Base-by-base conservation (phyloP, 805 yeast genomes). In the Isabelozyma heimii region DNA sequence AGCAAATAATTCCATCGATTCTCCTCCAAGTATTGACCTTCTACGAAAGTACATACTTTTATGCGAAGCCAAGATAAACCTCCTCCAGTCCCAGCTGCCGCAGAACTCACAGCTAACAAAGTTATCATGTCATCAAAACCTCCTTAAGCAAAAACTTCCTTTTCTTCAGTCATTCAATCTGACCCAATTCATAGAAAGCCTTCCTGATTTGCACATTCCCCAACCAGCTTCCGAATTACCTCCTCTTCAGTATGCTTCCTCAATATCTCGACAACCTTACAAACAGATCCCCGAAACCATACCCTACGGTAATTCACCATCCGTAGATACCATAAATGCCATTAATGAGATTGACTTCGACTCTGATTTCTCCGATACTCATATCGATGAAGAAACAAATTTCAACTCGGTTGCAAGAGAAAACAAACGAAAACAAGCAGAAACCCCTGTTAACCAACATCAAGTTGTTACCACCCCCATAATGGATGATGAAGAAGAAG, bases 21-120 rank as follows among this genome's bases (percentile, higher is more conserved):
- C 16, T 37, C 16, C 40, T 5, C 4, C 27, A 9, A n/a, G 17
- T 16, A 10, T 12, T 4, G 14, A 43, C 20, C 47, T 50, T 15
- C 58, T 58, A n/a, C 65, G 55, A 37, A 49, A 59, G 16, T 61
- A 62, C 41, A 62, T 65, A 37, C 56, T 58, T 12, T 41, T 54
- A 2, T 61, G 67, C 27, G 70, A 67, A 42, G 49, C 52, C n/a
- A 65, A 65, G 28, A 62, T 63, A 40, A 49, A 55, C 28, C 54
- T 69, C 9, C 59, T 70, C 8, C 52, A 53, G 13, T 73, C 75
- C 2, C 49, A 58, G 40, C 52, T 20, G 24, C 24, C 24, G 6
- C 24, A 20, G 3, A 20, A 5, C 24, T 20, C 24, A 20, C 24
- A 20, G 6, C 6, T 64, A 6, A 47, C 45, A 12, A 43, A 40